phyloP scores from a whole-genome alignment of 2,329 filamentous ascomycete species.

The Nothopassalora personata region DNA sequence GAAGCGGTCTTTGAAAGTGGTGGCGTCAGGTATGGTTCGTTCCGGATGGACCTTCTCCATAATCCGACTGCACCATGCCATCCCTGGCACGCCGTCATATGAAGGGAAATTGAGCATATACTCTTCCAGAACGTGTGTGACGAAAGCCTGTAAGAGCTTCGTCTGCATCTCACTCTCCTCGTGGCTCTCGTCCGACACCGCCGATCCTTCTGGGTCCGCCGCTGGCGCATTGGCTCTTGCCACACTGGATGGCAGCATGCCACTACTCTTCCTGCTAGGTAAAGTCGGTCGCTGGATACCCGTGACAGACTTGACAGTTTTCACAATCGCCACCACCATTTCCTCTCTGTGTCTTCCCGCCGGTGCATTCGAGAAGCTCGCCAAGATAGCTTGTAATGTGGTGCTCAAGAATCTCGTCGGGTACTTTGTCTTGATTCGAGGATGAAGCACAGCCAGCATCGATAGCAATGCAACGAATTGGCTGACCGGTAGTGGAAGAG shows the following conservation, averaged over 20 bases:
- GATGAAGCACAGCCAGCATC: slow-evolving; percentile 68
- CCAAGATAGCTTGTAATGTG: slow-evolving; percentile 66
- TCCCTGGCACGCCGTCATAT: slow-evolving; percentile 44
- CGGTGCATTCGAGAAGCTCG: slow-evolving; percentile 57
- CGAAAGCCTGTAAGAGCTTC: slow-evolving; percentile 66
- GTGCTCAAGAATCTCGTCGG: slow-evolving; percentile 74
- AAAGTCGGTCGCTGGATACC: slow-evolving; percentile 61
- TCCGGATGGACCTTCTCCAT: slow-evolving; percentile 64
- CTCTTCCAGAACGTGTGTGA: slow-evolving; percentile 70
- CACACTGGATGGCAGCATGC: slow-evolving; percentile 21
- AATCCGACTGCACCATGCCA: slow-evolving; percentile 52
- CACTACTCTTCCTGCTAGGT: slow-evolving; percentile 52
- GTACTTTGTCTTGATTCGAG: slow-evolving; percentile 68
- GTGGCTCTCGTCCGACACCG: slow-evolving; percentile 36
- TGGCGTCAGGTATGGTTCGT: slow-evolving; percentile 56
- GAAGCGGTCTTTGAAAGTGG: slow-evolving; percentile 60
- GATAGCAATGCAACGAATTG: slow-evolving; percentile 66
- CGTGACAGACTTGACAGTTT: slow-evolving; percentile 64
- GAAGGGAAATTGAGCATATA: slow-evolving; percentile 55
- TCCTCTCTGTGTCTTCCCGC: slow-evolving; percentile 49
- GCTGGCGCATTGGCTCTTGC: slow-evolving; percentile 33
- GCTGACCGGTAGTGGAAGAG: slow-evolving; percentile 39
- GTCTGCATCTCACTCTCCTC: slow-evolving; percentile 58
- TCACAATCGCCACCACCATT: slow-evolving; percentile 64
- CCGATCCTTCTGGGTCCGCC: slow-evolving; percentile 54